A percentile compares a stretch with the other conserved stretches of the same genome.
These are phyloP conservation scores for Stereocaulon alpinum DNA, from an alignment of 495 filamentous ascomycete species.

Conservation along the genomic window DNA sequence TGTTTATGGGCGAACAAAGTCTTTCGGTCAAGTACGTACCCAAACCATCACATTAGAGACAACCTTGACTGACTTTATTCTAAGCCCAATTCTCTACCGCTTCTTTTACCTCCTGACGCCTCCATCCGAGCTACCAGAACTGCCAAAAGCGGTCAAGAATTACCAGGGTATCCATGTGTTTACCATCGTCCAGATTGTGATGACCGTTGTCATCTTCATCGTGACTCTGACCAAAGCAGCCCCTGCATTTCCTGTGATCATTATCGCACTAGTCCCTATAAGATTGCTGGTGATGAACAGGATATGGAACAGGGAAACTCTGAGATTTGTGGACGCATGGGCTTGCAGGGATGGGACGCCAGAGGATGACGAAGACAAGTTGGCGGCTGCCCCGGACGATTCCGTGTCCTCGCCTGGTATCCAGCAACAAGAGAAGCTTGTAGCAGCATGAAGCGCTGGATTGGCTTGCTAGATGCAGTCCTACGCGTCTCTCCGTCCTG, in stretches of 20 bases:
- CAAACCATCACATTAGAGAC: neutral
- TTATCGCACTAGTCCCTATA: slow-evolving; percentile 55
- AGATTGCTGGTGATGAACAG: slow-evolving; percentile 52
- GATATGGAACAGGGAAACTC: slow-evolving; percentile 50
- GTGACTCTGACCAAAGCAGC: slow-evolving; percentile 54
- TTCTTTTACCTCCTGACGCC: slow-evolving; percentile 56
- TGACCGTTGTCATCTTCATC: slow-evolving; percentile 53
- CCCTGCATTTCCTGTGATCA: slow-evolving; percentile 56
- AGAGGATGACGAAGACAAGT: slow-evolving; percentile 46
- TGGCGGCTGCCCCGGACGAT: neutral
- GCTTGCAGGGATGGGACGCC: slow-evolving; percentile 58
- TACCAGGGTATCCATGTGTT: slow-evolving; percentile 54
- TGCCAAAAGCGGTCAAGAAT: slow-evolving; percentile 37
- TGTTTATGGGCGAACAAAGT: slow-evolving; percentile 68
- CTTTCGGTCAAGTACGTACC: slow-evolving; percentile 47
- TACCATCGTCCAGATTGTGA: slow-evolving; percentile 49
- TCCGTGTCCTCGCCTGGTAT: neutral
- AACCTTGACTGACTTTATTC: slow-evolving; percentile 10
- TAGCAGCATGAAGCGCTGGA: neutral
- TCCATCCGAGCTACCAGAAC: slow-evolving; percentile 48
- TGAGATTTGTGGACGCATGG: slow-evolving; percentile 59
- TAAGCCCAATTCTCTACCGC: slow-evolving; percentile 50
- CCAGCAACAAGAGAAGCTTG: neutral
- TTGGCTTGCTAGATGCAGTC: neutral
- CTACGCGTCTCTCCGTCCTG: no score